A percentile compares a stretch with the other conserved stretches of the same genome.
Evolutionary conservation across 2,329 filamentous ascomycete species (phyloP).

Genomic region (Amauroascus verrucosus): DNA sequence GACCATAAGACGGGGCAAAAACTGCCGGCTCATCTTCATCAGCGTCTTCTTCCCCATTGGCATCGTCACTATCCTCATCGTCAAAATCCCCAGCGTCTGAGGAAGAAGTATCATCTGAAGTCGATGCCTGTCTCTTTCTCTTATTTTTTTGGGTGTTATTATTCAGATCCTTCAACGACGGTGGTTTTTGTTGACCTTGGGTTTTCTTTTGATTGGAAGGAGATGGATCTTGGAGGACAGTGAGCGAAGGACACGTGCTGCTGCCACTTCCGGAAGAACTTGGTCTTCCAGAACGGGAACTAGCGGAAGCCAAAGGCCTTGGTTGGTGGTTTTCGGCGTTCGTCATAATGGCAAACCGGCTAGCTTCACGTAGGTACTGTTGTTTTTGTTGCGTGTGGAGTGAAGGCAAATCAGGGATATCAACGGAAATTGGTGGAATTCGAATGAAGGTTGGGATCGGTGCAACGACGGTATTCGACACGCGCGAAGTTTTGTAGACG

Average conservation of each 20-base stretch:
- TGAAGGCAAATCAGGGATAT: background rate
- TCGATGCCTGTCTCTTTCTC: conserved; percentile 20
- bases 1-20: conserved; percentile 36
- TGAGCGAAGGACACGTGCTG: background rate
- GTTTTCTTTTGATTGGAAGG: background rate
- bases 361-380: background rate
- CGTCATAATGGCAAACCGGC: background rate
- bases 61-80: conserved; percentile 24
- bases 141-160: conserved; percentile 7
- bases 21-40: conserved; percentile 34
- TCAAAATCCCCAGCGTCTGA: conserved; percentile 31
- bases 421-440: too few relatives aligned
- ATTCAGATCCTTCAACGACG: conserved; percentile 1
- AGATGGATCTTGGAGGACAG: background rate
- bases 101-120: conserved; percentile 26
- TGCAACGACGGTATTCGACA: background rate
- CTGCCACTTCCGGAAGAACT: background rate
- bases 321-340: background rate
- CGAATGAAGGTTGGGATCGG: too few relatives aligned
- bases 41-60: conserved; percentile 21
- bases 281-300: background rate
- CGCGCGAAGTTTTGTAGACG: background rate
- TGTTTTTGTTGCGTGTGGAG: background rate
- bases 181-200: background rate
- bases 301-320: conserved; percentile 2